Base-by-base conservation (phyloP, 2,329 filamentous ascomycete genomes). In the Ascochyta fabae region DNA sequence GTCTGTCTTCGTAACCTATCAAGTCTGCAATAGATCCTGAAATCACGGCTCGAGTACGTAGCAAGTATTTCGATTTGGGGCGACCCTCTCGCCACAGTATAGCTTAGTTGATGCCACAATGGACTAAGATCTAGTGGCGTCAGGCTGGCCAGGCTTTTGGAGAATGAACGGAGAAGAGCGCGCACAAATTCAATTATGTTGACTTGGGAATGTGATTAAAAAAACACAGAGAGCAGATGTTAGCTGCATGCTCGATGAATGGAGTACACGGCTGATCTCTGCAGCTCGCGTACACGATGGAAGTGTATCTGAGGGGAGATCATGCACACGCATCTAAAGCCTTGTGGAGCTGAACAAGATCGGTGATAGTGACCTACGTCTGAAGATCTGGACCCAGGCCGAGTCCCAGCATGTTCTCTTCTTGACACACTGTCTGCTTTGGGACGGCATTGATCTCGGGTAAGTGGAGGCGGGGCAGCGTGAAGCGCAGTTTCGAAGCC, bases 61-160 rank as follows among this genome's bases (percentile, higher is more conserved):
- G 16, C 29, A 5, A 22, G 26, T 19, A n/a, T 26, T 8, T 24
- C 10, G 5, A 10, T 6, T 3, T 31, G 19, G 10, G 26, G 9
- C n/a, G 6, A 24, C 8, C 3, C 5, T 10, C 15, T 19, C 7
- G 33, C 29, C 31, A 26, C 38, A 16, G 16, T 44, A 33, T 23
- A 45, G 24, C 38, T 38, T 19, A 16, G 24, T 19, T 22, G 23
- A 16, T 31, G 24, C 15, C 5, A 39, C 12, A 19, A 24, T 22
- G 22, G 33, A 44, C 9, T 29, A 22, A 42, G 9, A 8, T 39
- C n/a, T 35, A 26, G 53, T 51, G 43, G 53, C 53, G 24, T 23
- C 8, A 27, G 42, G 31, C 53, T 56, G 46, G 42, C 47, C 35
- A 55, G 35, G 29, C 12, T 41, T 41, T 36, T 46, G 52, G 42